Evolutionary conservation across 2,329 filamentous ascomycete species (phyloP).

Genomic region (Ophiosphaerella herpotricha): DNA sequence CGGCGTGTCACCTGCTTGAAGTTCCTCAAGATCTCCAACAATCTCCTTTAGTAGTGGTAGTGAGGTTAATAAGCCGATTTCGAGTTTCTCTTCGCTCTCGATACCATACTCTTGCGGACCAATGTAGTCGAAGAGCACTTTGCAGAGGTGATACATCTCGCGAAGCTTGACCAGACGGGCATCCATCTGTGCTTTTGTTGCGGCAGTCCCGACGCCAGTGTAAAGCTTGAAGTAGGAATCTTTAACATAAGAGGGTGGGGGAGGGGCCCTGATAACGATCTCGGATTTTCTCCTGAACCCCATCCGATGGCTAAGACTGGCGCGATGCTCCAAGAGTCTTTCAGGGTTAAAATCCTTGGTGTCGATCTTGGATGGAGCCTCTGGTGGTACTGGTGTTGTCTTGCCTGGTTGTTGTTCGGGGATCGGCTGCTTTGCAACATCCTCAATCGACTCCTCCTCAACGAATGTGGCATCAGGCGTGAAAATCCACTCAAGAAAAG

Average conservation of each 20-base stretch:
- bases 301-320: conserved; percentile 52
- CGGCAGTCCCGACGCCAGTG: conserved; percentile 65
- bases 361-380: conserved; percentile 36
- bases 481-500: conserved; percentile 97
- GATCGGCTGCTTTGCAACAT: conserved; percentile 38
- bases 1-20: conserved; percentile 90
- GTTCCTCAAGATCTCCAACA: conserved; percentile 93
- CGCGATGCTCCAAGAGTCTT: conserved; percentile 35
- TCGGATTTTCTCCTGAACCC: conserved; percentile 60
- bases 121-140: conserved; percentile 97
- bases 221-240: conserved; percentile 88
- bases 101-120: conserved; percentile 99
- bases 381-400: conserved; percentile 30
- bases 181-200: conserved; percentile 78
- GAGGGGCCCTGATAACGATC: conserved; percentile 27
- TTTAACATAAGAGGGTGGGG: conserved; percentile 44
- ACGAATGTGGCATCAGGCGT: conserved; percentile 81
- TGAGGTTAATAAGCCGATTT: conserved; percentile 93
- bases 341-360: conserved; percentile 47
- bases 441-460: conserved; percentile 59
- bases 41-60: conserved; percentile 94
- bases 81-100: conserved; percentile 92
- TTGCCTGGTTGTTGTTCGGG: conserved; percentile 32
- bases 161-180: conserved; percentile 84
- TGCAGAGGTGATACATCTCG: conserved; percentile 90